phyloP scores from a whole-genome alignment of 768 basidiomycete species.

The Lyophyllum decastes region DNA sequence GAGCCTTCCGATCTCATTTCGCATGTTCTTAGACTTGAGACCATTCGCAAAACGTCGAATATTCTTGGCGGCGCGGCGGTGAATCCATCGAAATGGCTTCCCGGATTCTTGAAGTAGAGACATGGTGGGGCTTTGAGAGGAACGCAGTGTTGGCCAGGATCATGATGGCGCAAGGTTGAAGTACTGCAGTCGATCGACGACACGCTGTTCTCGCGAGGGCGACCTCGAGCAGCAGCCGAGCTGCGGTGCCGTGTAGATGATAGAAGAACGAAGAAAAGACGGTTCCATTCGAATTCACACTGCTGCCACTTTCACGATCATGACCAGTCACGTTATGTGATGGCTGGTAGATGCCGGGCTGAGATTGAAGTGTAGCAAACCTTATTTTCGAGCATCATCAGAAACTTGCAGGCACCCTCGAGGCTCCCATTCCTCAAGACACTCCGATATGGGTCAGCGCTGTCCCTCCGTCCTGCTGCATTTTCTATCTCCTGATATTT shows the following conservation, averaged over 20 bases:
- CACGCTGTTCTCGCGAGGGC: slow-evolving; percentile 8
- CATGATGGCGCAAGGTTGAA: neutral
- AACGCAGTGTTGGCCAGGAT: neutral
- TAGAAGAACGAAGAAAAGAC: neutral
- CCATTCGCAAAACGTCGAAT: slow-evolving; percentile 42
- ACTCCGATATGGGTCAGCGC: slow-evolving; percentile 73
- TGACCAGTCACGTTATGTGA: slow-evolving; percentile 4
- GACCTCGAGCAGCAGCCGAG: neutral
- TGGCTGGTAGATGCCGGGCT: slow-evolving; percentile 32
- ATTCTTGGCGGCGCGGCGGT: slow-evolving; percentile 39
- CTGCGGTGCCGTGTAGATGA: slow-evolving; percentile 11
- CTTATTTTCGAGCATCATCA: slow-evolving; percentile 57
- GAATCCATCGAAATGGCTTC: slow-evolving; percentile 32
- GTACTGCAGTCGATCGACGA: neutral
- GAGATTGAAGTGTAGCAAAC: slow-evolving; percentile 40
- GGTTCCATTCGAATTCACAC: neutral
- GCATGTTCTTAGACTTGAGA: slow-evolving; percentile 60
- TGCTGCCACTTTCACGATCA: neutral
- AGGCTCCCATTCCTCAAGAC: slow-evolving; percentile 67
- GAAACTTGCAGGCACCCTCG: slow-evolving; percentile 43
- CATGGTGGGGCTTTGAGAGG: slow-evolving; percentile 26
- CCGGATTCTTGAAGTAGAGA: slow-evolving; percentile 35
- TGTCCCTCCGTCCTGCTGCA: slow-evolving; percentile 21
- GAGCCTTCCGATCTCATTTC: slow-evolving; percentile 69
- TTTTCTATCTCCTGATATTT: slow-evolving; percentile 12